Base-by-base conservation (phyloP, 2,329 filamentous ascomycete species). In the Pseudogymnoascus sp. region DNA sequence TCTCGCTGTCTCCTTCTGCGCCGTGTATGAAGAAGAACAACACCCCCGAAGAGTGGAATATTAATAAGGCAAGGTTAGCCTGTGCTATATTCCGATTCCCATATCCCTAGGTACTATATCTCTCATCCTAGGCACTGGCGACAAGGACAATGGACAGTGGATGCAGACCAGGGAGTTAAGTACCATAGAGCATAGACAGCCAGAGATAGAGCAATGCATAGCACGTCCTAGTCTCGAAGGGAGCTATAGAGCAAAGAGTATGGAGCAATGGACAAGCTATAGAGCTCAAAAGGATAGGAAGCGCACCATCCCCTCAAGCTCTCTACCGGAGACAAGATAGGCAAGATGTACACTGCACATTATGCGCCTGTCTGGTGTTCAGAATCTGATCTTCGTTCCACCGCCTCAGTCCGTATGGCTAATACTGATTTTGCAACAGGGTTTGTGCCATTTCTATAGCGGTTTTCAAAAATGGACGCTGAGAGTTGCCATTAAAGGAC, bases 191-290 rank as follows among this genome's bases (percentile, higher is more conserved):
- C 47, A 33, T 57, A 26, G 47, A 57, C 26, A 57, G 26, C 47
- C n/a, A 57, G 47, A 33, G 47, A 57, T 57, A 57, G 26, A 57
- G 47, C 47, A 26, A 53, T 31, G 47, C 26, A 19, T n/a, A 10
- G 47, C 47, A 57, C 47, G 26, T 33, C 47, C 47, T 57, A 26
- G 28, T 19, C 47, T 57, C 26, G 26, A 57, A 57, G 26, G 17
- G 47, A 57, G 47, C 47, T 57, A 33, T 57, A 26, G 26, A 57
- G 47, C 9, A 31, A 13, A 31, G 42, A 19, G 17, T 26, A 57
- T 31, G n/a, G 47, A 57, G 47, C 47, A 57, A 57, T 26, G 47
- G 47, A 26, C 47, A 57, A 33, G 47, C 47, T 57, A 57, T 57
- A 26, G 47, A 57, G 47, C 47, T 57, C 47, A 57, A 19, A 33